A percentile compares a stretch with the other conserved stretches of the same genome.
Evolutionary conservation across 2,329 filamentous ascomycete species (phyloP).

Genomic region (Leptographium wingfieldii): DNA sequence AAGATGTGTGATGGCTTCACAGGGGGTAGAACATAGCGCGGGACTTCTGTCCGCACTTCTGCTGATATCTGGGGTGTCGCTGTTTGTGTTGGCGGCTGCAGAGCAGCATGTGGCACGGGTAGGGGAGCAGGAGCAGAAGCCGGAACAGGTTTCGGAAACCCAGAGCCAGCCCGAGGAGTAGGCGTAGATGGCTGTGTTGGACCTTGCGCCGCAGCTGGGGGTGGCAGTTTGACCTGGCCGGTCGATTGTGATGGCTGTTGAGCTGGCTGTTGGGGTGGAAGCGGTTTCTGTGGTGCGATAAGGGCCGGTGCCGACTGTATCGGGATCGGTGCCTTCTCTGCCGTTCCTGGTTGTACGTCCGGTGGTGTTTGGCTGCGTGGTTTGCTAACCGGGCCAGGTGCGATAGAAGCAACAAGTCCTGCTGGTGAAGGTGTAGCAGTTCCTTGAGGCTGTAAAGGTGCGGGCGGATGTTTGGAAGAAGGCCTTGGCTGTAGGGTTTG

Average conservation of each 20-base stretch:
- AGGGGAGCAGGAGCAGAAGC: neutral
- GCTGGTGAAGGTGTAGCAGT: neutral
- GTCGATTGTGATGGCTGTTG: neutral
- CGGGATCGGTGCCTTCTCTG: neutral
- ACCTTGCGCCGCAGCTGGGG: no score
- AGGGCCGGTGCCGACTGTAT: neutral
- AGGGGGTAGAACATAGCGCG: neutral
- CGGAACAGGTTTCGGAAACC: neutral
- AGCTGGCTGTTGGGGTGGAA: neutral
- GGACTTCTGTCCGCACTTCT: constrained; percentile 4
- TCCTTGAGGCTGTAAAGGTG: neutral
- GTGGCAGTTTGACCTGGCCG: neutral
- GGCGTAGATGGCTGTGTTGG: neutral
- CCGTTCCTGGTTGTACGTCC: neutral
- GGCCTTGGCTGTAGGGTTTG: neutral
- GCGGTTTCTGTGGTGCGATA: neutral
- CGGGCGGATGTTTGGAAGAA: neutral
- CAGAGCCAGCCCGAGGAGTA: neutral
- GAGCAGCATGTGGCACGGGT: neutral
- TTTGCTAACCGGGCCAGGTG: neutral
- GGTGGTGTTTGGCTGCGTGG: neutral
- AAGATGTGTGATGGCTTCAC: neutral
- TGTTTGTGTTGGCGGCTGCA: neutral
- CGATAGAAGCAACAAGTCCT: neutral
- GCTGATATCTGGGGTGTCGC: neutral